phyloP scores from a whole-genome alignment of 225 moss, liverwort and hornwort genomes.

The Physcomitrium patens region DNA sequence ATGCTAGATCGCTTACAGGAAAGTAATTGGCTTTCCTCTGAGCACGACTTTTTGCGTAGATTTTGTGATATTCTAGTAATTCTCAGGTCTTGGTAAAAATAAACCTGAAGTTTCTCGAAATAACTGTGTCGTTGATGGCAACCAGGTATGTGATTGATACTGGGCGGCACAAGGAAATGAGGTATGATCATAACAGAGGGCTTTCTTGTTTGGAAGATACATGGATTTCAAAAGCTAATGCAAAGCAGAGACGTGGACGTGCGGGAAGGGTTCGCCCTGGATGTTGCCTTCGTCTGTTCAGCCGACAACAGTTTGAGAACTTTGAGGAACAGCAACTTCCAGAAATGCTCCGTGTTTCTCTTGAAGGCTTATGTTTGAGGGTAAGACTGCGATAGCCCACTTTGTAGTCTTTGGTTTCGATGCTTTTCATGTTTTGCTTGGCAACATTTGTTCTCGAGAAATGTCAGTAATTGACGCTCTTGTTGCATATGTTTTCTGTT shows the following conservation, averaged over 20 bases:
- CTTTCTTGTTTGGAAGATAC: slow-evolving; percentile 82
- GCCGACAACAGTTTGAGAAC: slow-evolving; percentile 72
- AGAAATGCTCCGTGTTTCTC: slow-evolving; percentile 76
- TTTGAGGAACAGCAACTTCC: slow-evolving; percentile 81
- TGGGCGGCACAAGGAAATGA: slow-evolving; percentile 87
- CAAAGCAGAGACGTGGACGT: slow-evolving; percentile 75
- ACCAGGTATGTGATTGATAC: slow-evolving; percentile 77
- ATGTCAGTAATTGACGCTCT: not conserved
- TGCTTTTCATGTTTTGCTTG: not conserved
- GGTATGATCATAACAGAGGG: slow-evolving; percentile 75
- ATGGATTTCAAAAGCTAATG: slow-evolving; percentile 82
- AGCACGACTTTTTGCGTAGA: not conserved
- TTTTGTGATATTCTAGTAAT: not conserved
- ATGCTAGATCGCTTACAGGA: not conserved
- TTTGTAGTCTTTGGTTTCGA: not conserved
- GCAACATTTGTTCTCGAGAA: not conserved
- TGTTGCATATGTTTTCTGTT: slow-evolving; percentile 8
- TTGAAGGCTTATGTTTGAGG: slow-evolving; percentile 83
- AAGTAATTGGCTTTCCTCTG: not conserved
- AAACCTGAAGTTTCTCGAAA: not conserved
- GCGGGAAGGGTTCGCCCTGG: slow-evolving; percentile 79
- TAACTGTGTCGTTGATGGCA: not conserved
- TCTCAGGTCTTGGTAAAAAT: not conserved
- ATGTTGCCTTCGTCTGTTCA: slow-evolving; percentile 72
- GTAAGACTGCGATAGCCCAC: slow-evolving; percentile 27